Evolutionary conservation across 1,284 basidiomycete species (phyloP).

Genomic region (Ganoderma sinense): DNA sequence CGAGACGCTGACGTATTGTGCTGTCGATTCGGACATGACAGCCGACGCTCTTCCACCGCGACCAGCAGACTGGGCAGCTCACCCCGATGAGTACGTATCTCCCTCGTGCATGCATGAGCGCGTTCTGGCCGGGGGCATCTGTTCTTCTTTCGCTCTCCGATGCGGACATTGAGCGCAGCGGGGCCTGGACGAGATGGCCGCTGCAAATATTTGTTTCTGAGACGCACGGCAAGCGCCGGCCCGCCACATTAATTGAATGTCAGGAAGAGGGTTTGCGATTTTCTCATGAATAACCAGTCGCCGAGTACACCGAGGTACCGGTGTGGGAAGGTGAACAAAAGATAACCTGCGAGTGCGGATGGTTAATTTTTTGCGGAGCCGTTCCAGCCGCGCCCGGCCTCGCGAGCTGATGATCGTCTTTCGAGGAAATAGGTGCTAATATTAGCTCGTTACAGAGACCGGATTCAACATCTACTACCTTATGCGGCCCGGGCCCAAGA

Average conservation of each 20-base stretch:
- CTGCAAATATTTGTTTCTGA: too few relatives aligned
- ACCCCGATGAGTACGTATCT: conserved; percentile 33
- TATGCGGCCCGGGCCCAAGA: conserved; percentile 29
- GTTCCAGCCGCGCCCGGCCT: not conserved
- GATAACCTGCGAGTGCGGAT: not conserved
- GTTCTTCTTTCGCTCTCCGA: not conserved
- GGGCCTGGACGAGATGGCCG: not conserved
- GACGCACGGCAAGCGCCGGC: not conserved
- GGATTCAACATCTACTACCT: conserved; percentile 42
- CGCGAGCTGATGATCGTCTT: not conserved
- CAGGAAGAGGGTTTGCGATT: not conserved
- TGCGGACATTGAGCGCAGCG: not conserved
- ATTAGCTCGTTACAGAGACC: conserved; percentile 15
- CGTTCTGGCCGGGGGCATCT: not conserved
- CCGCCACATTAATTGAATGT: not conserved
- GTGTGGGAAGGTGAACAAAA: not conserved
- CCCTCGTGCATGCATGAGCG: not conserved
- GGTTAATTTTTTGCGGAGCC: not conserved
- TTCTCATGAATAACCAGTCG: not conserved
- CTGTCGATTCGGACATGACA: conserved; percentile 12
- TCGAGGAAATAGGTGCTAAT: not conserved
- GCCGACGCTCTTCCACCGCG: conserved; percentile 36
- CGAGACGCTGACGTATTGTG: not conserved
- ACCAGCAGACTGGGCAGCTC: conserved; percentile 32
- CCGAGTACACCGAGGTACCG: not conserved